Base-by-base conservation (phyloP, 2,329 filamentous ascomycete species). In the Fusarium sp. region DNA sequence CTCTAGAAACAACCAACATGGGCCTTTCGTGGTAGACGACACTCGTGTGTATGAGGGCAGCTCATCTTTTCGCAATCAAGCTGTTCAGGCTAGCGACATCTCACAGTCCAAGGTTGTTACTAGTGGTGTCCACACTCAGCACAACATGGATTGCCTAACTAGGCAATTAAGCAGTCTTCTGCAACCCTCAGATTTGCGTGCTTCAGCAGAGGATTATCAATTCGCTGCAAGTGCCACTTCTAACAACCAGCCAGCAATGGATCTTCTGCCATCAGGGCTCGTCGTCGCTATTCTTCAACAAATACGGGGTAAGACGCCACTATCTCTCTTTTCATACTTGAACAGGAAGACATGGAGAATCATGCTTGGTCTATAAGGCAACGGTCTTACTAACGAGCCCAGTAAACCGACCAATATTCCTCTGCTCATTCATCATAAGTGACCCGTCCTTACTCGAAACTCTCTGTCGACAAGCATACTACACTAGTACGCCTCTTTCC, bases 381-480 rank as follows among this genome's bases (percentile, higher is more conserved):
- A 10, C 9, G 10, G 18, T 4, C 10, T 49, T 49, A 20, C 34
- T 57, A 31, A 57, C 14, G 3, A 14, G 4, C 23, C 9, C 54
- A 57, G 54, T 33, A 29, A 42, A 57, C 18, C 38, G 54, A n/a
- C 54, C 54, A n/a, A 57, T 57, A 0, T 57, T 57, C n/a, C 36
- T 57, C 14, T 44, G 34, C n/a, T 57, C 54, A 18, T 57, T 57
- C 18, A 36, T 57, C 54, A 33, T 57, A 16, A 57, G 40, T 31
- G 54, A 57, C 20, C 54, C 54, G 29, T 57, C 54, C 20, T 44
- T 57, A 31, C 9, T 57, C 27, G 54, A 57, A 36, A n/a, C 36
- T 6, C 14, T 57, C 14, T 57, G 54, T 44, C 54, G 54, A 31
- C 54, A 57, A 29, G 54, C 38, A 29, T 57, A 57, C 14, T 57